A percentile compares a stretch with the other conserved stretches of the same genome.
Conservation (phyloP, 177 flowering plant genomes). For the Vitis hybrid region DNA sequence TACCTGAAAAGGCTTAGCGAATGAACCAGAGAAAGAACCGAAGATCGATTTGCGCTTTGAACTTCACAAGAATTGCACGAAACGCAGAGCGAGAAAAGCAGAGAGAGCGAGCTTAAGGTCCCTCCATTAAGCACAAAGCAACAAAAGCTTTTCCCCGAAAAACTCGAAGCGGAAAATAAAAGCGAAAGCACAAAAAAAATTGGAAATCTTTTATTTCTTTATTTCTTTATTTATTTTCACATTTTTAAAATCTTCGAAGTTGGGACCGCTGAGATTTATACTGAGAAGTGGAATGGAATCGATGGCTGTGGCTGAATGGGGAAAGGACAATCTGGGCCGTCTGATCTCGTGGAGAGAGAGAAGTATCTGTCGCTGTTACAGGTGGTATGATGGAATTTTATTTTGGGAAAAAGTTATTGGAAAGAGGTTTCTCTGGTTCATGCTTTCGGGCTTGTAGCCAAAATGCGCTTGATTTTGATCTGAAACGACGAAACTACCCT, state of each 20-base stretch:
- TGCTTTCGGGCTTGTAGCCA: no score
- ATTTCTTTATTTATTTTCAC: no score
- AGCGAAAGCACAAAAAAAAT: background rate
- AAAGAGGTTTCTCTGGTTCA: no score
- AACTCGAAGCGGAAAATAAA: slow-evolving; percentile 19
- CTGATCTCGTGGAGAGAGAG: no score
- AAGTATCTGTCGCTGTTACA: no score
- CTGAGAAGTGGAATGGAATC: background rate
- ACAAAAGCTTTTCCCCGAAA: slow-evolving; percentile 37
- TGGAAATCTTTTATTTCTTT: no score
- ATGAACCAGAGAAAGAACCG: slow-evolving; percentile 11
- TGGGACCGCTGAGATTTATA: slow-evolving; percentile 16
- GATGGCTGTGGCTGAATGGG: no score
- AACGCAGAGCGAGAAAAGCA: slow-evolving; percentile 5
- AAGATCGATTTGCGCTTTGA: background rate
- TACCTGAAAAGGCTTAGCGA: slow-evolving; percentile 1
- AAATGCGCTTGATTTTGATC: no score
- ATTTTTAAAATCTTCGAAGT: background rate
- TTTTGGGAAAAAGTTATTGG: no score
- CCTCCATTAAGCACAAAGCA: slow-evolving; percentile 64
- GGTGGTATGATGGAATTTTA: no score
- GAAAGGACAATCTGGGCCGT: no score
- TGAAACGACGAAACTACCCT: no score
- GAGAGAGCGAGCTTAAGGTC: slow-evolving; percentile 38
- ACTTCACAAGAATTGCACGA: slow-evolving; percentile 12